Base-by-base conservation (phyloP, 768 basidiomycete genomes). In the Leucogyrophana mollusca region DNA sequence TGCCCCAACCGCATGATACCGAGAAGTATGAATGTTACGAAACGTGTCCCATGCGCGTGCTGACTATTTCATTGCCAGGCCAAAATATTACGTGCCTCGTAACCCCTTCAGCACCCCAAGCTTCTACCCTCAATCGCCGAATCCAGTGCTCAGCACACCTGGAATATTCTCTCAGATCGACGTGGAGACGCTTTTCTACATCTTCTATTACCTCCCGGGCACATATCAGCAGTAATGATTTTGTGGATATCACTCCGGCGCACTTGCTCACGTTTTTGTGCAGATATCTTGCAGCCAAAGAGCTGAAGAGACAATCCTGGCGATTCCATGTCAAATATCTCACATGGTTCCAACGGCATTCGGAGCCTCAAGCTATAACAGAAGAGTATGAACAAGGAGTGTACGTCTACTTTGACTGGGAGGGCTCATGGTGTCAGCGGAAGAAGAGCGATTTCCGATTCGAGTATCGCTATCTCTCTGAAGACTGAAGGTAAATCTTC, bases 351-450 rank as follows among this genome's bases (percentile, higher is more conserved):
- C 96, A 98, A 67, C 83, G 96, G 30, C 92, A 96, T 59, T 94
- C 92, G 18, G 94, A 98, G 60, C 96, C 96, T 8, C 92, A 95
- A 60, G 94, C 94, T 2, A 97, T 99, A 64, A 99, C 96, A 43
- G 95, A 98, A 57, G 95, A 98, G 65, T 99, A 97, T 66, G 96
- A 99, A 69, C 94, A 98, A 71, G 96, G 96, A 11, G 93, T 96
- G 11, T 99, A 99, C 67, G 90, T 96, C 25, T 99, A 99, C 76
- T 97, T 98, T 66, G 95, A 97, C 69, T 97, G 94, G 94, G 94
- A 97, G 66, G 92, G 92, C 40, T 91, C 90, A 53, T 99, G 95
- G 96, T 96, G 94, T 66, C 93, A 95, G 65, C 79, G 95, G 62
- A 92, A 94, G 74, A 99, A 99, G 77, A 85, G 87, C 61, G 94